Evolutionary conservation across 1,284 basidiomycete species (phyloP), one percentile per base, ranked within the genome.

Genomic region (Cutaneotrichosporon sp.): DNA sequence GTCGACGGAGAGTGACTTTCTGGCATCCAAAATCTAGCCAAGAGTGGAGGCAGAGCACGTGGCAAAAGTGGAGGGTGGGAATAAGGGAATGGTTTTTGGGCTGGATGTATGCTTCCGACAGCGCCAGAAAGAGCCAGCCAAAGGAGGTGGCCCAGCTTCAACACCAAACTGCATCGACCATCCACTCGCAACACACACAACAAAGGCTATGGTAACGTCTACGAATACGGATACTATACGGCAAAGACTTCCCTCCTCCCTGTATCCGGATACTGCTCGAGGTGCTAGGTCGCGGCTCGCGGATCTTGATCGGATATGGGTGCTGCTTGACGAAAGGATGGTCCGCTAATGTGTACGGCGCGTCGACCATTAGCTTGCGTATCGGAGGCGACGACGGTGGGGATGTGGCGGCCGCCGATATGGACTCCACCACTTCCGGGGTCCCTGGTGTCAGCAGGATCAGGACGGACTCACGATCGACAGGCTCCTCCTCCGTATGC

Each of bases 11-110:
- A 22, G n/a, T 21, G 34, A 46, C n/a, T 38, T 34, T 26, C 26
- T 26, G 26, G 26, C 26, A 16, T 57, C 47, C 56, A 57, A 65
- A 61, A 60, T 58, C 60, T 51, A 16, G 18, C 16, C 6, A 40
- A 10, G 26, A 34, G 52, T 32, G 52, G 52, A 32, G 52, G 52
- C 18, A n/a, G 2, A 13, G 30, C 42, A 46, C 18, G 42, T 46
- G 42, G 18, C 8, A 46, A 46, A 46, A 18, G 14, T 5, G 16
- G 9, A n/a, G 42, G 42, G 18, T 16, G 7, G 14, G n/a, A 46
- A 46, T 16, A 42, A 42, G 16, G 6, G 18, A 8, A 16, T n/a
- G 42, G n/a, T n/a, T n/a, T n/a, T n/a, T n/a, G n/a, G n/a, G n/a
- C n/a, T n/a, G n/a, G 52, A 53, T 18, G 52, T 36, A 34, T n/a